These are phyloP conservation scores for Drechmeria coniospora DNA, from an alignment of 2,329 filamentous ascomycete genomes.

Conservation along the genomic window DNA sequence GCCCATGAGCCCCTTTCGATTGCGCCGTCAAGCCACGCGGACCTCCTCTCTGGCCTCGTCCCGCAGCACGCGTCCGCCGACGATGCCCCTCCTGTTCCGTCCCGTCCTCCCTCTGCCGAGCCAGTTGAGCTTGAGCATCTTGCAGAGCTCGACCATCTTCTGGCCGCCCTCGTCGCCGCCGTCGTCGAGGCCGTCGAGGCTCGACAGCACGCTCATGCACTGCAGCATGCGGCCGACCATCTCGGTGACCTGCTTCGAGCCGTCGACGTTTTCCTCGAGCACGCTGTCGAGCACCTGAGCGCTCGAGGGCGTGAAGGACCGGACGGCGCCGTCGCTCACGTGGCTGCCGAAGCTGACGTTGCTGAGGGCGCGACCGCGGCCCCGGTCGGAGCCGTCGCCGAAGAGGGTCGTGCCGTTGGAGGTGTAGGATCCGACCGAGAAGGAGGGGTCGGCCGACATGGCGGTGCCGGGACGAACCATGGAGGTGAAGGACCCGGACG, in stretches of 20 bases:
- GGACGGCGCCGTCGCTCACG: slow-evolving; percentile 27
- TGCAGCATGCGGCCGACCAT: slow-evolving; percentile 93
- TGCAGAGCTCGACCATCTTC: slow-evolving; percentile 70
- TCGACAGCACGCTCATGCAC: slow-evolving; percentile 81
- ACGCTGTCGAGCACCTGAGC: slow-evolving; percentile 24
- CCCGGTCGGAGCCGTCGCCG: slow-evolving; percentile 42
- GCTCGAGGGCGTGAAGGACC: slow-evolving; percentile 35
- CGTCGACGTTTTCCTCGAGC: slow-evolving; percentile 45
- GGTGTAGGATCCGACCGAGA: slow-evolving; percentile 64
- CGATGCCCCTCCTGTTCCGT: slow-evolving; percentile 76
- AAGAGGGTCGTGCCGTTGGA: slow-evolving; percentile 67
- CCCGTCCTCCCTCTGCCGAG: slow-evolving; percentile 80
- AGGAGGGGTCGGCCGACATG: slow-evolving; percentile 55
- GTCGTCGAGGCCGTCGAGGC: slow-evolving; percentile 42
- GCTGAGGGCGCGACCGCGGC: slow-evolving; percentile 66
- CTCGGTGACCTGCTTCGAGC: slow-evolving; percentile 72
- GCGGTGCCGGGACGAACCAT: slow-evolving; percentile 54
- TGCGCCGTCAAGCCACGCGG: slow-evolving; percentile 17
- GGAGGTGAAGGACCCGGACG: slow-evolving; percentile 29
- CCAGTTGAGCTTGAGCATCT: slow-evolving; percentile 93
- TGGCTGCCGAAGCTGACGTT: slow-evolving; percentile 59
- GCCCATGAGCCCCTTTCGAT: background rate
- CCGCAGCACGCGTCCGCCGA: slow-evolving; percentile 47
- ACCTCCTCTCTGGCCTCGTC: slow-evolving; percentile 26
- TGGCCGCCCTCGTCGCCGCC: slow-evolving; percentile 57